Evolutionary conservation across 1,284 basidiomycete species (phyloP), one percentile per base, ranked within the genome.

Genomic region (Ceratobasidium sp.): DNA sequence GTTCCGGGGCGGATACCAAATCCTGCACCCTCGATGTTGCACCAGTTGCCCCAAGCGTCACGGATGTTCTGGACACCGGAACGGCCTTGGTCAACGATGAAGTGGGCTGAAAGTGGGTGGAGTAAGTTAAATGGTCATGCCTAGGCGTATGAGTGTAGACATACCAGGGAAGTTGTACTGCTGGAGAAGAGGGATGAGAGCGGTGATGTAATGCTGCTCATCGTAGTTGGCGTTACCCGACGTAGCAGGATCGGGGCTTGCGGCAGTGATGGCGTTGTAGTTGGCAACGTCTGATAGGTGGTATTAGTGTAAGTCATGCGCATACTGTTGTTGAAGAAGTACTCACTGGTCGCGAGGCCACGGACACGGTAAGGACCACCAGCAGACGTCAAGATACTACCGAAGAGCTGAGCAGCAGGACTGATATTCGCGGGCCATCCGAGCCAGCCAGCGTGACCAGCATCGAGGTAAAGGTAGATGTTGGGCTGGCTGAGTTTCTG

Each of bases 391-490:
- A 84, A 89, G 62, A 90, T 81, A 75, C 85, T 79, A 54, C 84
- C 80, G 81, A 89, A 90, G 75, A 90, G 83, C 76, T 85, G 82
- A 53, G 89, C 89, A 67, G 89, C 89, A 65, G 89, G 89, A 4
- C 54, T 22, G 63, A 90, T 82, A 83, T 90, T 91, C 65, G 89
- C 88, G 76, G 88, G 83, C 89, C 89, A 90, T 67, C 89, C 89
- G 76, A 90, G 85, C 89, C 89, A 91, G 59, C 89, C 89, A 64
- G 88, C 89, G 79, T 90, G 89, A 48, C 89, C 89, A 78, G 89
- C 89, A 80, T 90, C 77, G 56, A 77, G 75, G 73, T 77, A 78
- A 47, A 78, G 72, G 74, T 77, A 76, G 71, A 78, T 51, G 59
- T 77, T 87, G 72, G 88, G 85, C 53, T 84, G 78, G 77, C 86